Evolutionary conservation across 257 asterid genomes (phyloP).

Genomic region (Solanum piurae): DNA sequence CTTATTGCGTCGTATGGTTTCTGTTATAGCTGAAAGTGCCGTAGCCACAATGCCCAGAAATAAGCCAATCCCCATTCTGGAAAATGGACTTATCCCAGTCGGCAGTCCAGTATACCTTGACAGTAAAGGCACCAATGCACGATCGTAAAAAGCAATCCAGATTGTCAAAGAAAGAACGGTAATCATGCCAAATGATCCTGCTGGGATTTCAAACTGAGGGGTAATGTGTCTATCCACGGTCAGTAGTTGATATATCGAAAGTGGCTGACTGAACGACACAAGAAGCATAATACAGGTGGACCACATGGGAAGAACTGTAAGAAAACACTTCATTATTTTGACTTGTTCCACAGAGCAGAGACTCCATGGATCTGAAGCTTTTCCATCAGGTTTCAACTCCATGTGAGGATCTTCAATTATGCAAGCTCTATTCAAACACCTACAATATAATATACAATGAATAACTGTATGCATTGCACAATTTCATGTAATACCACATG

Average conservation of each 20-base stretch:
- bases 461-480: neutral
- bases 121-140: neutral
- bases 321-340: conserved; percentile 1
- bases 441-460: neutral
- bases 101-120: neutral
- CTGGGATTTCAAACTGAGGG: conserved; percentile 7
- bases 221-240: conserved; percentile 4
- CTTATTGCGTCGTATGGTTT: neutral
- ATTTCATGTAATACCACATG: too few species aligned
- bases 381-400: conserved; percentile 9
- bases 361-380: conserved; percentile 5
- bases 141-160: conserved; percentile 6
- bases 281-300: conserved; percentile 3
- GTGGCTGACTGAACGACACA: neutral
- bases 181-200: conserved; percentile 9
- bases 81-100: neutral
- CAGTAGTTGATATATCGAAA: neutral
- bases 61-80: conserved; percentile 11
- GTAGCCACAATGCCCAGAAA: neutral
- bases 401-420: conserved; percentile 4
- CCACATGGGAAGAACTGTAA: conserved; percentile 4
- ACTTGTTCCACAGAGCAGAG: conserved; percentile 11
- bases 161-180: neutral
- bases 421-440: conserved; percentile 13
- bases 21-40: conserved; percentile 1